Base-by-base conservation (phyloP, 2,329 filamentous ascomycete genomes). In the Cladosporium austrohemisphaericum region DNA sequence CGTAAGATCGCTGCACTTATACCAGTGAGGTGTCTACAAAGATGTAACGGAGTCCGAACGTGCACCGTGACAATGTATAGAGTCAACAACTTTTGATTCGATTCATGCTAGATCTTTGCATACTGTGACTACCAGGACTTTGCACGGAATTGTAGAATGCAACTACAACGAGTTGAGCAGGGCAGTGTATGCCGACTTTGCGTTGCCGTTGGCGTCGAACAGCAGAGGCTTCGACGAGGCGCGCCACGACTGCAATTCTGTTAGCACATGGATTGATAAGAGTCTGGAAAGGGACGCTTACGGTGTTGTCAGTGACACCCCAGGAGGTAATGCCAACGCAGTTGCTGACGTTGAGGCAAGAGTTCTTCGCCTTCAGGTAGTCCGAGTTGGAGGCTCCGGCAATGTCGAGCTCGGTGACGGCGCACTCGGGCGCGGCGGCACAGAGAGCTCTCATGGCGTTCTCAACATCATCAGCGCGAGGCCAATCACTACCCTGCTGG, bases 341-440 rank as follows among this genome's bases (percentile, higher is more conserved):
- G 62, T 81, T 79, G 5, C 70, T 52, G 40, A 81, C 69, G 16
- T 74, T 67, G 25, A 84, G 62, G 58, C 84, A 87, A 5, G 77
- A 82, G 40, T 78, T 73, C 7, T 65, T 55, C 28, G 63, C 71
- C 33, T 76, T 73, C n/a, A 75, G 65, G 59, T 84, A 86, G 63
- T 86, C 83, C 16, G 66, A 65, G 4, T 74, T 56, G 14, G 75
- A 69, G 6, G 79, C 80, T 16, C 71, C 70, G 43, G 76, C 75
- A 59, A 88, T 86, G 60, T 88, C 85, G 18, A 86, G 73, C 68
- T 86, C 83, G 1, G 83, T 86, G 41, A 85, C 73, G 5, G 83
- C 82, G 25, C 84, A 75, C 60, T 86, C 81, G 14, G 52, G 55
- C 11, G 73, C 76, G 5, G 75, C 69, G 9, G 62, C 66, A 25